Evolutionary conservation across 2,329 filamentous ascomycete genomes (phyloP).

Genomic region (Fusarium guadeloupense): DNA sequence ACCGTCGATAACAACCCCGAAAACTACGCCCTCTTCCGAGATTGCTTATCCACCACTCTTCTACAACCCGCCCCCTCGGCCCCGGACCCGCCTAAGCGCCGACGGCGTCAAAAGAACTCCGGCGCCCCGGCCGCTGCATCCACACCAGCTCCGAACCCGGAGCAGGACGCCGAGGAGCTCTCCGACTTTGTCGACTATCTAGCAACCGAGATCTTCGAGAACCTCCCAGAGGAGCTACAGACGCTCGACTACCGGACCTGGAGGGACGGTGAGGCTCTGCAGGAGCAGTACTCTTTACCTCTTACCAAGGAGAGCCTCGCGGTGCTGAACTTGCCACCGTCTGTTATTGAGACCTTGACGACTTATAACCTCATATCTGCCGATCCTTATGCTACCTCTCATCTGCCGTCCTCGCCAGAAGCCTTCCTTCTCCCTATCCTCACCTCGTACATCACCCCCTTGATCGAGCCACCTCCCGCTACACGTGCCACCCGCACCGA

Average conservation of each 20-base stretch:
- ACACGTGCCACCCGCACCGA: slow-evolving; percentile 64
- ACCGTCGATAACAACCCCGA: slow-evolving; percentile 35
- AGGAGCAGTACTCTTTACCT: slow-evolving; percentile 65
- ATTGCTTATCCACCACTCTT: slow-evolving; percentile 75
- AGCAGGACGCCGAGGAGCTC: slow-evolving; percentile 69
- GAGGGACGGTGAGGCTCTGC: slow-evolving; percentile 53
- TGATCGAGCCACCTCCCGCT: slow-evolving; percentile 70
- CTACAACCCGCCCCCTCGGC: slow-evolving; percentile 66
- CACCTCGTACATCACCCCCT: slow-evolving; percentile 66
- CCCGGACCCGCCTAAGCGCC: slow-evolving; percentile 56
- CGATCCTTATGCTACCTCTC: slow-evolving; percentile 45
- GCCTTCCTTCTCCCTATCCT: slow-evolving; percentile 72
- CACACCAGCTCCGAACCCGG: slow-evolving; percentile 24
- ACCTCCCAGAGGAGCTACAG: slow-evolving; percentile 69
- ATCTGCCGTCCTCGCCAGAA: slow-evolving; percentile 52
- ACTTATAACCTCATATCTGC: slow-evolving; percentile 71
- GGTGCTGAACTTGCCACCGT: slow-evolving; percentile 60
- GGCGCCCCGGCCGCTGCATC: slow-evolving; percentile 10
- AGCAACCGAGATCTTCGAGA: slow-evolving; percentile 72
- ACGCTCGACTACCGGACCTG: slow-evolving; percentile 68
- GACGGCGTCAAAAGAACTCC: slow-evolving; percentile 45
- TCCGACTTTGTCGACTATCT: slow-evolving; percentile 86
- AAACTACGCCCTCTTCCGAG: slow-evolving; percentile 70
- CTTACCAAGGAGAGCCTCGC: slow-evolving; percentile 63
- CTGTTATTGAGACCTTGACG: slow-evolving; percentile 71